phyloP scores from a whole-genome alignment of 352 stramenopile species.

The Pythium brassicae region DNA sequence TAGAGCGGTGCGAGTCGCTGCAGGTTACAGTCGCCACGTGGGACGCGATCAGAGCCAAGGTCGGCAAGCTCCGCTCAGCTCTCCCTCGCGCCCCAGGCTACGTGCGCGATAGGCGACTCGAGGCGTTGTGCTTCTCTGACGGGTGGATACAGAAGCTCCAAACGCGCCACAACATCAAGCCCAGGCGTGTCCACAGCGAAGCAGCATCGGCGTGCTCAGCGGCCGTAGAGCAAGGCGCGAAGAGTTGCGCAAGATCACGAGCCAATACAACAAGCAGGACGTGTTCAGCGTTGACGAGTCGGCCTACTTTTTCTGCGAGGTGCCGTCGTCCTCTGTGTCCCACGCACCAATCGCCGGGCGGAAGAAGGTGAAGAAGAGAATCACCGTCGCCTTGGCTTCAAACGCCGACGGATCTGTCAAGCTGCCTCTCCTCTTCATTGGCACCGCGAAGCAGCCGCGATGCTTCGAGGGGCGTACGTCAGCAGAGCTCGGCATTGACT shows the following conservation, averaged over 20 bases:
- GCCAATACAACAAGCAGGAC: background rate
- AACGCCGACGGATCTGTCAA: background rate
- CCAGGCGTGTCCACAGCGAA: background rate
- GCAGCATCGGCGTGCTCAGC: background rate
- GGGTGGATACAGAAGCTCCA: background rate
- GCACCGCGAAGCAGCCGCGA: background rate
- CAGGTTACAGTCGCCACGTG: background rate
- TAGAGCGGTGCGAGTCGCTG: background rate
- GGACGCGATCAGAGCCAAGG: background rate
- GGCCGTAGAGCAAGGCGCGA: background rate
- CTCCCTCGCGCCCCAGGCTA: background rate
- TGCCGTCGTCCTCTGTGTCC: background rate
- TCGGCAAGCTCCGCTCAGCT: background rate
- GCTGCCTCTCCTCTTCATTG: background rate
- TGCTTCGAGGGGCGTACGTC: background rate
- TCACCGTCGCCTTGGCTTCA: background rate
- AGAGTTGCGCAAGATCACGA: background rate
- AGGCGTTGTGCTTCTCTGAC: background rate
- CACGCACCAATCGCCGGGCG: background rate
- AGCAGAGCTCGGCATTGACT: background rate
- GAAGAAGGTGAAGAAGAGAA: background rate
- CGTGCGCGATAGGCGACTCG: too few relatives aligned
- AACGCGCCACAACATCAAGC: background rate
- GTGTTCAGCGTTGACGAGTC: background rate
- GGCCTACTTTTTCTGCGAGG: background rate